These are phyloP conservation scores for Thozetella sp. DNA, from an alignment of 495 filamentous ascomycete species.

Conservation along the genomic window DNA sequence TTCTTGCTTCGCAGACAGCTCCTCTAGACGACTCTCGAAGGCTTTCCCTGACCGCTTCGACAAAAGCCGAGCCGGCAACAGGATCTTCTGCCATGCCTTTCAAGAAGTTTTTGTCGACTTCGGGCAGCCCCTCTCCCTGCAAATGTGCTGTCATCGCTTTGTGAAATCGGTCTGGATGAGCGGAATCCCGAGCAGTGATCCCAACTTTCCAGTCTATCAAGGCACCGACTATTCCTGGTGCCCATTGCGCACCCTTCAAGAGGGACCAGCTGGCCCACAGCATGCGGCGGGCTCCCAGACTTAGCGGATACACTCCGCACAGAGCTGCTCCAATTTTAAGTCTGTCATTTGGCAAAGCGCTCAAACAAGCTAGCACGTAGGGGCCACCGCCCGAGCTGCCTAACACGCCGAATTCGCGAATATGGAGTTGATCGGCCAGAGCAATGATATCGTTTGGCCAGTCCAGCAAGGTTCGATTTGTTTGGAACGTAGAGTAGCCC, in stretches of 20 bases:
- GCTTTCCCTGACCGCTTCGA: too few relatives aligned
- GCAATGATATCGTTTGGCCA: neutral
- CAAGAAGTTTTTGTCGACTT: too few relatives aligned
- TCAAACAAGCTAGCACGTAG: neutral
- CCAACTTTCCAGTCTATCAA: neutral
- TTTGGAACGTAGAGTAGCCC: neutral
- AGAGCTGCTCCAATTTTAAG: neutral
- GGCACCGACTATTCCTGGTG: neutral
- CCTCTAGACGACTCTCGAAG: too few relatives aligned
- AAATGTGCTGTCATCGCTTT: too few relatives aligned
- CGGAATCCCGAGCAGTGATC: too few relatives aligned
- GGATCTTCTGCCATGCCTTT: too few relatives aligned
- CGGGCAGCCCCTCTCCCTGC: too few relatives aligned
- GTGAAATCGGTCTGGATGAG: too few relatives aligned
- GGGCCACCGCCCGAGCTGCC: neutral
- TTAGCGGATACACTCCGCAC: neutral
- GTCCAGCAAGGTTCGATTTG: neutral
- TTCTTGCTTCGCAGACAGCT: too few relatives aligned
- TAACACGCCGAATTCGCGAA: neutral
- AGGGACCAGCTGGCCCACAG: neutral
- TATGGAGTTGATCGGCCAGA: neutral
- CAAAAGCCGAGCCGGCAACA: too few relatives aligned
- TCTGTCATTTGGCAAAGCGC: neutral
- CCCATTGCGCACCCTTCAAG: neutral
- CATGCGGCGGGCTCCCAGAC: neutral